A percentile compares a stretch with the other conserved stretches of the same genome.
Evolutionary conservation across 257 asterid genomes (phyloP).

Genomic region (Gentiana macrophylla): DNA sequence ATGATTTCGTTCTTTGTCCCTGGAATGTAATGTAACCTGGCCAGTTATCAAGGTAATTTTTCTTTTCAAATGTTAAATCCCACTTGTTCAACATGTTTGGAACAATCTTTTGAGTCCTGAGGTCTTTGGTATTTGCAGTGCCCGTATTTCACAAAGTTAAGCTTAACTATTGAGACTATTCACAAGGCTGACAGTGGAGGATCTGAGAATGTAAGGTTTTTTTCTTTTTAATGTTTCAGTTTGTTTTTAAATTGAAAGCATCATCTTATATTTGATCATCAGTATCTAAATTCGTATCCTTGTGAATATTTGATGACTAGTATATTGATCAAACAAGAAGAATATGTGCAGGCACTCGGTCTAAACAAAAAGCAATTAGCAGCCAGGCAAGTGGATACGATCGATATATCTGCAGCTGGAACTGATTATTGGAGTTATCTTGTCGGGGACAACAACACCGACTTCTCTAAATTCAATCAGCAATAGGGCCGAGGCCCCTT

Average conservation of each 20-base stretch:
- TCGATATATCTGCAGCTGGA: conserved; percentile 55
- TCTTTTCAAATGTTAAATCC: not conserved
- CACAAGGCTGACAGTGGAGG: conserved; percentile 61
- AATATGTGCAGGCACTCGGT: conserved; percentile 49
- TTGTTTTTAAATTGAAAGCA: not conserved
- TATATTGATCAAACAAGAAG: not conserved
- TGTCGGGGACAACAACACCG: conserved; percentile 44
- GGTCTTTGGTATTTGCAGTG: conserved; percentile 37
- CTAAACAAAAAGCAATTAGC: conserved; percentile 57
- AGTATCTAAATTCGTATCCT: not conserved
- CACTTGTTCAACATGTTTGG: not conserved
- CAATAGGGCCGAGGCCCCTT: conserved; percentile 68
- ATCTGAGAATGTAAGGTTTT: conserved; percentile 62
- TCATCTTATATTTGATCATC: not conserved
- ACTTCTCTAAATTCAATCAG: conserved; percentile 59
- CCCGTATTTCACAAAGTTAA: conserved; percentile 66
- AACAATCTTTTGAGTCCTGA: conserved; percentile 7
- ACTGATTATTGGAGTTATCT: conserved; percentile 86
- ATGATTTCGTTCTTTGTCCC: conserved; percentile 15
- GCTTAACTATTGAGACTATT: conserved; percentile 66
- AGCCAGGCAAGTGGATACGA: conserved; percentile 52
- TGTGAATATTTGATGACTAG: not conserved
- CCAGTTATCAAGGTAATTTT: conserved; percentile 69
- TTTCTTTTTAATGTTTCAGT: not conserved
- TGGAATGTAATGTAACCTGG: conserved; percentile 10